Conservation (phyloP, 2,329 filamentous ascomycete species). For the Alternaria atra region DNA sequence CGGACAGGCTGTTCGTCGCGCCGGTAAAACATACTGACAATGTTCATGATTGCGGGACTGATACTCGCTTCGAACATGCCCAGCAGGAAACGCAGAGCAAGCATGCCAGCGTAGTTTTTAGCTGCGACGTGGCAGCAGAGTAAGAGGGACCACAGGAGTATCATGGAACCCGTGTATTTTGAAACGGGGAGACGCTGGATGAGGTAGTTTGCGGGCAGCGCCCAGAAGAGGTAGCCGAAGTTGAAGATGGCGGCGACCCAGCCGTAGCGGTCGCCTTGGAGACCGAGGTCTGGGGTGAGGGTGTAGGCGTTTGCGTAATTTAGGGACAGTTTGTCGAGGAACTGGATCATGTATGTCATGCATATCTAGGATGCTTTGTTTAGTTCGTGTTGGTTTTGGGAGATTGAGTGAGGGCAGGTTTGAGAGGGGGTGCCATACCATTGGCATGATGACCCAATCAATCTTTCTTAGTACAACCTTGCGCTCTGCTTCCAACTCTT, state of each 20-base stretch:
- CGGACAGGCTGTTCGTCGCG: constrained; percentile 52
- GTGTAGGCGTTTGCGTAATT: constrained; percentile 54
- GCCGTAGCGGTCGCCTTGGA: constrained; percentile 50
- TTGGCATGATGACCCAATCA: constrained; percentile 59
- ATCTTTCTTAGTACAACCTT: constrained; percentile 55
- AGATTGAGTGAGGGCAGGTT: not conserved
- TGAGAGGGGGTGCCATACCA: constrained; percentile 42
- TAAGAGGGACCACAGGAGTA: constrained; percentile 57
- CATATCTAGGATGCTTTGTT: constrained; percentile 36
- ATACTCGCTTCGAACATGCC: constrained; percentile 52
- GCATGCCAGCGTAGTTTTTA: constrained; percentile 49
- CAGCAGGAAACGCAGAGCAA: constrained; percentile 46
- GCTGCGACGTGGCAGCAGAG: constrained; percentile 54
- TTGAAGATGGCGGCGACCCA: constrained; percentile 57
- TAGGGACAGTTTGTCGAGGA: constrained; percentile 55
- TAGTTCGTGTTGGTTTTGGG: no score
- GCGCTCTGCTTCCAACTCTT: constrained; percentile 56
- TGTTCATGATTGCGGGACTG: constrained; percentile 50
- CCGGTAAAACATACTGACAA: constrained; percentile 51
- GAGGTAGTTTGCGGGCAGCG: constrained; percentile 51
- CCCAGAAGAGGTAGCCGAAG: constrained; percentile 56
- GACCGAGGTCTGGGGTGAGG: constrained; percentile 48
- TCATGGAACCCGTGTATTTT: constrained; percentile 51
- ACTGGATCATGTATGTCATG: constrained; percentile 59
- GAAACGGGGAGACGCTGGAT: constrained; percentile 50